Base-by-base conservation (phyloP, 768 basidiomycete genomes). In the Podaxis rugospora region DNA sequence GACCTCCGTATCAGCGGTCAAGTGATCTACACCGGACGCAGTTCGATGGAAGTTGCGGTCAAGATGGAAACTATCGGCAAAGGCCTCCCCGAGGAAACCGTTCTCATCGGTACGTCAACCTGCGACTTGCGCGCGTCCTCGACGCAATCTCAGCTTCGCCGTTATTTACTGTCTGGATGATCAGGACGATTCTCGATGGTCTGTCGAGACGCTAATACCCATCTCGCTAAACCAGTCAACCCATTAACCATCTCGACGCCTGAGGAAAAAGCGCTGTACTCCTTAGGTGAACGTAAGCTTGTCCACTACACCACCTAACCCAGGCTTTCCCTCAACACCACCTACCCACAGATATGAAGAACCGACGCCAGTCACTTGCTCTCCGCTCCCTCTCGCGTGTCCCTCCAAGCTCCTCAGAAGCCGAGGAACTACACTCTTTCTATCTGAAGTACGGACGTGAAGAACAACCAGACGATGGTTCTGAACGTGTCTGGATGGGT, bases 171-270 rank as follows among this genome's bases (percentile, higher is more conserved):
- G 32, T 32, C 32, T 32, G 32, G 32, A 32, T 32, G 32, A 32
- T 32, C 40, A 92, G 92, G 93, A n/a, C 84, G 92, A n/a, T 94
- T 94, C 75, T 87, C 88, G 0, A 94, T 94, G 92, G 92, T 93
- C 5, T 92, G 90, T 68, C 76, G 91, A 59, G 87, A 93, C 66
- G 82, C 88, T 0, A 69, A 71, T 13, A 89, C 89, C 2, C 84
- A 87, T 63, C 80, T 79, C 54, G 85, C 92, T 0, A 75, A 80
- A 39, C 72, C 80, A 7, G 85, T 94, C 25, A 87, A 89, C 65
- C 83, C 82, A 6, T 75, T 95, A 13, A 71, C 79, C 5, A 76
- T 87, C 27, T 73, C 78, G 16, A 85, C 84, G 0, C 72, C 81
- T 2, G 89, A 90, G 66, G 92, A 93, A 70, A 71, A 79, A 28